These are phyloP conservation scores for Alternaria rosae DNA, from an alignment of 2,329 filamentous ascomycete species.

Conservation along the genomic window DNA sequence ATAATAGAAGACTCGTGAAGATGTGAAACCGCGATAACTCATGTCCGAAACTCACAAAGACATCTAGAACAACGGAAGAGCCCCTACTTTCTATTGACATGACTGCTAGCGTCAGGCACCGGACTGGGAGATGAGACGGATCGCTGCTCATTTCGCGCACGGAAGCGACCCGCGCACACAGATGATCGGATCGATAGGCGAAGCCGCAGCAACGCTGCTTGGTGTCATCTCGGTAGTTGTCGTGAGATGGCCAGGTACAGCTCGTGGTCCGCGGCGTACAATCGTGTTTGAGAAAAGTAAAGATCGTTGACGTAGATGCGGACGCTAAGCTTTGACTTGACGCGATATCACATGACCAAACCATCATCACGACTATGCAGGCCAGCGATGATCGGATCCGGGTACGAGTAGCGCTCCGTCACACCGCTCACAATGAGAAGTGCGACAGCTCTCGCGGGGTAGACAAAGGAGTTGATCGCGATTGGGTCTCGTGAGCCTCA, in stretches of 20 bases:
- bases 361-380: background rate
- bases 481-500: conserved; percentile 23
- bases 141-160: conserved; percentile 4
- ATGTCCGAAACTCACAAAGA: background rate
- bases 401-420: conserved; percentile 1
- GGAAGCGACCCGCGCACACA: background rate
- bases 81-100: background rate
- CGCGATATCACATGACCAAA: conserved; percentile 21
- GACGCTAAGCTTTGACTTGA: conserved; percentile 4
- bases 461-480: conserved; percentile 3
- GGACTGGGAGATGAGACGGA: conserved; percentile 6
- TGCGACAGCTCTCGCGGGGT: conserved; percentile 12
- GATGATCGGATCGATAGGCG: conserved; percentile 3
- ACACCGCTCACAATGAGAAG: conserved; percentile 5
- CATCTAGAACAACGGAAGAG: background rate
- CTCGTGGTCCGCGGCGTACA: background rate
- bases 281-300: conserved; percentile 6
- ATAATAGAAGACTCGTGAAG: background rate
- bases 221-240: conserved; percentile 2
- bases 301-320: conserved; percentile 12
- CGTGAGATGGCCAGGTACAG: background rate
- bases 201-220: background rate
- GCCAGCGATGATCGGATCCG: conserved; percentile 10
- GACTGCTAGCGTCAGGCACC: conserved; percentile 9
- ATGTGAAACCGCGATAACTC: background rate